Evolutionary conservation across 1,284 basidiomycete species (phyloP).

Genomic region (Coniferiporia sulphurascens): DNA sequence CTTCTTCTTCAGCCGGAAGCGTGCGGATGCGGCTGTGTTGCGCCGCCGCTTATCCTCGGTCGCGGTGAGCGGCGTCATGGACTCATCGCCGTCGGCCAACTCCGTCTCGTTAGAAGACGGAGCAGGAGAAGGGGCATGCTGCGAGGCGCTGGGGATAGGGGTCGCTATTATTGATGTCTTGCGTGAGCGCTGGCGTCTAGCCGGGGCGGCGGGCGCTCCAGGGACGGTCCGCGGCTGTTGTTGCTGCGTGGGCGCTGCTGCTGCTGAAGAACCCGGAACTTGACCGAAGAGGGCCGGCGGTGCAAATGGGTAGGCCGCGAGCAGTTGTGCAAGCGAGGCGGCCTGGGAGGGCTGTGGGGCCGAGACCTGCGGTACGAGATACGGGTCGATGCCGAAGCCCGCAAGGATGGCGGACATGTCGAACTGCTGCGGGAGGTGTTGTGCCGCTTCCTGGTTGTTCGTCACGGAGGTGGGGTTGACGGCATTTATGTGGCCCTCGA

Average conservation of each 20-base stretch:
- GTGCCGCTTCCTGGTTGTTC: conserved; percentile 24
- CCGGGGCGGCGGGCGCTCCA: neutral
- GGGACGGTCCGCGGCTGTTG: conserved; percentile 12
- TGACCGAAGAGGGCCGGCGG: conserved; percentile 22
- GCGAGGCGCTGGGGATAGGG: conserved; percentile 24
- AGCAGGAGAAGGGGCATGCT: conserved; percentile 23
- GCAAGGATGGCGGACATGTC: conserved; percentile 57
- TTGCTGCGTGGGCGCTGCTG: conserved; percentile 28
- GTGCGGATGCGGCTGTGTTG: conserved; percentile 96
- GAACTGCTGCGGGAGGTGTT: conserved; percentile 29
- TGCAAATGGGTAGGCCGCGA: conserved; percentile 46
- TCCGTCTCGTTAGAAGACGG: conserved; percentile 30
- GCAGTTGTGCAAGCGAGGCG: conserved; percentile 60
- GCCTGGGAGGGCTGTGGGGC: conserved; percentile 30
- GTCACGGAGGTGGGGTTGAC: conserved; percentile 41
- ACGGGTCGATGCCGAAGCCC: conserved; percentile 59
- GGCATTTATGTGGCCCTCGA: conserved; percentile 55
- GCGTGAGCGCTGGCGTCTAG: conserved; percentile 52
- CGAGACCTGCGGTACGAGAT: conserved; percentile 32
- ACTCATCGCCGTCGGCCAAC: conserved; percentile 19
- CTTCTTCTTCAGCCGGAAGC: conserved; percentile 98
- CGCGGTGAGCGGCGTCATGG: conserved; percentile 32
- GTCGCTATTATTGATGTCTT: conserved; percentile 34
- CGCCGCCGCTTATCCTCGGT: conserved; percentile 90
- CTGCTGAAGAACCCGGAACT: conserved; percentile 24